Base-by-base conservation (phyloP, 1,139 yeast species). In the Debaryomyces robertsiae region DNA sequence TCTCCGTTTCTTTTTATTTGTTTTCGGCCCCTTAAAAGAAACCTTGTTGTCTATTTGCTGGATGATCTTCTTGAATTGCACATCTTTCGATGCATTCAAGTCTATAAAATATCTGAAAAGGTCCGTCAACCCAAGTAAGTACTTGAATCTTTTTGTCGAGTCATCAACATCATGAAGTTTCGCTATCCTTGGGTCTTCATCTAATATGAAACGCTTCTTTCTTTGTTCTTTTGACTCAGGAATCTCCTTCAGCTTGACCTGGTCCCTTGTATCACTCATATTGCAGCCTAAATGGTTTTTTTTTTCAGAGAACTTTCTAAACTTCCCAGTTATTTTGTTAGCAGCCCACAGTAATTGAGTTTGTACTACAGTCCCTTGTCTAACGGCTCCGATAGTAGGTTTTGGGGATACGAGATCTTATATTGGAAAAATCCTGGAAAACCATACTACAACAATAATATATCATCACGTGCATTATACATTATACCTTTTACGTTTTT, bases 51-150 rank as follows among this genome's bases (percentile, higher is more conserved):
- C 73, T 34, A 81, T 65, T 41, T 75, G 64, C 36, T 71, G 62
- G 42, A 79, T 64, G 23, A 77, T 65, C 40, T 66, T 70, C 46
- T 76, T 75, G 55, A 90, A 81, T 11, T 70, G 72, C 6, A 81
- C 77, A 57, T 91, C 96, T 50, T 81, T 80, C 32, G 84, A 74
- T 7, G 96, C 93, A 49, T 84, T 81, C 35, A 83, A 72, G 55
- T 90, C 93, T 45, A 93, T 88, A 60, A 93, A 93, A 57, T 89
- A 91, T 40, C 95, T 81, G 58, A 93, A 93, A 45, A 91, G 67
- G 40, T 89, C 94, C 5, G 96, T 87, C 35, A 91, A 69, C 0
- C 95, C 90, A 38, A 93, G 67, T 38, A 93, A 70, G 57, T 91
- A 88, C 55, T 83, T 82, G 72, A 89, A 89, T 45, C 98, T 70